Evolutionary conservation across 352 stramenopile species (phyloP).

Genomic region (Phytophthora nicotianae): DNA sequence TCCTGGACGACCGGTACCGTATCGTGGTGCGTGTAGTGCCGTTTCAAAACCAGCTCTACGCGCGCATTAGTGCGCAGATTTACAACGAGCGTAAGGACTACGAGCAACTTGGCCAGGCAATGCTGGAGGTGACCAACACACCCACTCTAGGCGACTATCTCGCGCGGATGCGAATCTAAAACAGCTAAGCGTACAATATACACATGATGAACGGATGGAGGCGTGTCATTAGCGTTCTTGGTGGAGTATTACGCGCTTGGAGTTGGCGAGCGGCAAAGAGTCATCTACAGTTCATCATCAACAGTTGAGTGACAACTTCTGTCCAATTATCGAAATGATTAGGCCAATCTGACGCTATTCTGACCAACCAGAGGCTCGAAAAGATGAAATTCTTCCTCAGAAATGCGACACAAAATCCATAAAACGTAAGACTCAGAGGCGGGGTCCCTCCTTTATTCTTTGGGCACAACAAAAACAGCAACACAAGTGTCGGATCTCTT

Average conservation of each 20-base stretch:
- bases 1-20: slow-evolving; percentile 73
- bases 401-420: slow-evolving; percentile 33
- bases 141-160: slow-evolving; percentile 70
- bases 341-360: background rate
- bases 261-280: too few species aligned
- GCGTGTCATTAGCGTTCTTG: background rate
- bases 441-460: background rate
- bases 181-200: slow-evolving; percentile 30
- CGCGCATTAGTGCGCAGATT: slow-evolving; percentile 85
- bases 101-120: slow-evolving; percentile 71
- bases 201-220: slow-evolving; percentile 9
- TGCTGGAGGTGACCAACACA: slow-evolving; percentile 76
- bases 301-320: slow-evolving; percentile 4
- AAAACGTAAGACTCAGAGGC: slow-evolving; percentile 14
- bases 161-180: slow-evolving; percentile 65
- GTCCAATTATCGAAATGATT: slow-evolving; percentile 22
- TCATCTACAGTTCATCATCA: slow-evolving; percentile 12
- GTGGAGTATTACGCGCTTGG: too few species aligned
- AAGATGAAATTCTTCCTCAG: background rate
- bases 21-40: slow-evolving; percentile 72
- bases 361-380: slow-evolving; percentile 1
- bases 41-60: slow-evolving; percentile 75
- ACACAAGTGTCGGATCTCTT: slow-evolving; percentile 13
- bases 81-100: slow-evolving; percentile 87
- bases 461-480: slow-evolving; percentile 16